Percentiles rank a stretch among this genome's conserved stretches.
These are phyloP conservation scores for Babesia caballi DNA, from an alignment of 169 alveolate genomes.

Conservation along the genomic window DNA sequence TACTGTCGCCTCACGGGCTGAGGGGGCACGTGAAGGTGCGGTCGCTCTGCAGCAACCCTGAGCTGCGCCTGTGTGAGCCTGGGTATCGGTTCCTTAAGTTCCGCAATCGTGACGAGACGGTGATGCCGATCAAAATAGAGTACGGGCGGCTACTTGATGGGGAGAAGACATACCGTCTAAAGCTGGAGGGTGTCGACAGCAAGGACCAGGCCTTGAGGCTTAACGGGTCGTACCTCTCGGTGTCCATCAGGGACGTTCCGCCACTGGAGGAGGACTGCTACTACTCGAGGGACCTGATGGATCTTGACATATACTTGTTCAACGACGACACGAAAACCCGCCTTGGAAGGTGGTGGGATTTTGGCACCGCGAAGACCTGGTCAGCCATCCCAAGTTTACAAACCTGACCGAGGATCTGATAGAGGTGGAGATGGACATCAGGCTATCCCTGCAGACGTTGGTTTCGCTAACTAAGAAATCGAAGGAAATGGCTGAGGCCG, in stretches of 20 bases:
- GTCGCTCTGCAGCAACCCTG: constrained; percentile 31
- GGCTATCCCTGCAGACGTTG: constrained; percentile 35
- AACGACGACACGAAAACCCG: constrained; percentile 42
- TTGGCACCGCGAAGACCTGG: constrained; percentile 48
- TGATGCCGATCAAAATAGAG: constrained; percentile 51
- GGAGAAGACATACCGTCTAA: constrained; percentile 28
- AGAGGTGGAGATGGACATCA: constrained; percentile 57
- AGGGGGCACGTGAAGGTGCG: constrained; percentile 53
- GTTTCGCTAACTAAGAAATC: constrained; percentile 6
- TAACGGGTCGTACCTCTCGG: constrained; percentile 43
- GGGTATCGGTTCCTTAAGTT: constrained; percentile 50
- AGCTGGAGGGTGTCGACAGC: constrained; percentile 58
- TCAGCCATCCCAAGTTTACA: constrained; percentile 18
- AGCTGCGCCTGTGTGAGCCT: constrained; percentile 44
- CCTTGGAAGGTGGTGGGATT: constrained; percentile 47
- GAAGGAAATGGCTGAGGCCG: constrained; percentile 5
- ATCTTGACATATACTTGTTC: constrained; percentile 32
- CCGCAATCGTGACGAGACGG: constrained; percentile 42
- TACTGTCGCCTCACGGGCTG: constrained; percentile 42
- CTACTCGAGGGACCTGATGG: constrained; percentile 45
- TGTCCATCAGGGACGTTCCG: constrained; percentile 39
- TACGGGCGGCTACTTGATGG: constrained; percentile 33
- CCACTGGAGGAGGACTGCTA: constrained; percentile 58
- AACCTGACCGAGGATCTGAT: constrained; percentile 46
- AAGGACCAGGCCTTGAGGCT: constrained; percentile 50